phyloP scores from a whole-genome alignment of 306 rosid genomes.

The Inga oerstediana region DNA sequence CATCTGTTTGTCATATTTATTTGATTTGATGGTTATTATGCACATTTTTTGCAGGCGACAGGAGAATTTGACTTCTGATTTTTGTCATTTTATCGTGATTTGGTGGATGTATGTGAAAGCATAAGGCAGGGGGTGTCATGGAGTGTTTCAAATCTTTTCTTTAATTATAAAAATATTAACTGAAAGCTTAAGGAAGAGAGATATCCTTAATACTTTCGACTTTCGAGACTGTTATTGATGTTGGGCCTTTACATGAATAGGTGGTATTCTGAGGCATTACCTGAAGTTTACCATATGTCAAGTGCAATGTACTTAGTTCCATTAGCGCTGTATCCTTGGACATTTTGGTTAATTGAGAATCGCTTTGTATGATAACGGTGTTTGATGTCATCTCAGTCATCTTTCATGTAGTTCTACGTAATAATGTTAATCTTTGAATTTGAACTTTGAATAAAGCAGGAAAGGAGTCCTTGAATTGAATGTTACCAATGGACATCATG shows the following conservation, averaged over 20 bases:
- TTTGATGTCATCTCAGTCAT: not conserved
- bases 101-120: conserved; percentile 38
- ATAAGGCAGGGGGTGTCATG: conserved; percentile 40
- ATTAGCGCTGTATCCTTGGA: conserved; percentile 50
- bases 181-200: conserved; percentile 59
- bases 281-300: conserved; percentile 41
- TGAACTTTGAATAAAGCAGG: not conserved
- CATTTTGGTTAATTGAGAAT: conserved; percentile 52
- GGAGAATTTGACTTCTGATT: conserved; percentile 98
- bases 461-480: not conserved
- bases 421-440: not conserved
- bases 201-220: conserved; percentile 46
- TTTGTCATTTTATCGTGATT: conserved; percentile 37
- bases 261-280: conserved; percentile 56
- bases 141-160: conserved; percentile 54
- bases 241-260: conserved; percentile 64
- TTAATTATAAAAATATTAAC: conserved; percentile 54
- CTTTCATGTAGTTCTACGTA: not conserved
- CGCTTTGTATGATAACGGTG: conserved; percentile 31
- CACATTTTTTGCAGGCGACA: conserved; percentile 64
- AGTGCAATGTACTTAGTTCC: conserved; percentile 60
- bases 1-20: conserved; percentile 26
- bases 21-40: conserved; percentile 14
- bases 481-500: not conserved
- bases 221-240: conserved; percentile 55